These are phyloP conservation scores for Agaricus bisporus DNA, from an alignment of 768 basidiomycete species.

Conservation along the genomic window DNA sequence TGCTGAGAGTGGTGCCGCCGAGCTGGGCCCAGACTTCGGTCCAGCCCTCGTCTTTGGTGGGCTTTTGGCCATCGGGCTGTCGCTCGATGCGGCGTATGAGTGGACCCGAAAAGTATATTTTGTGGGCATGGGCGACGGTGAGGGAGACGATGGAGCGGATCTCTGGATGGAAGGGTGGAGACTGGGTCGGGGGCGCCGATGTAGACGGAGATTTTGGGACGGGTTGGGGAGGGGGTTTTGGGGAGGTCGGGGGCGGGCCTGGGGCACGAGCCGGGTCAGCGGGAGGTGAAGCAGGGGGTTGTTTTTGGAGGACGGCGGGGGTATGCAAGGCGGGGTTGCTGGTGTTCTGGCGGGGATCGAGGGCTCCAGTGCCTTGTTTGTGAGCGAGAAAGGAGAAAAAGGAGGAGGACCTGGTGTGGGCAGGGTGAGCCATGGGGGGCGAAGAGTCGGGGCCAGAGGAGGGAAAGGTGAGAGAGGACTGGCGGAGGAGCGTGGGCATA, in stretches of 20 bases:
- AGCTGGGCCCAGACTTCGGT: conserved; percentile 86
- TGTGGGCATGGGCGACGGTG: conserved; percentile 72
- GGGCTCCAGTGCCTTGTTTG: conserved; percentile 19
- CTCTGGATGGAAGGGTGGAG: conserved; percentile 65
- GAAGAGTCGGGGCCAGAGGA: conserved; percentile 14
- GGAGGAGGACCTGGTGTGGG: conserved; percentile 53
- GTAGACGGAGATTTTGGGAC: conserved; percentile 7
- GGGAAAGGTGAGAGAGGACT: conserved; percentile 13
- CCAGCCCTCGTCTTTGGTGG: conserved; percentile 74
- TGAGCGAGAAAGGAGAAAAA: conserved; percentile 55
- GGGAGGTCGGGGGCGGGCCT: neutral
- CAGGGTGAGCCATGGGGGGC: conserved; percentile 15
- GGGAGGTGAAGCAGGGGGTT: conserved; percentile 11
- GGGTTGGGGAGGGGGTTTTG: conserved; percentile 8
- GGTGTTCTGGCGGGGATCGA: neutral
- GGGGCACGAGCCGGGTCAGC: too few relatives aligned
- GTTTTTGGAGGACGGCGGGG: neutral
- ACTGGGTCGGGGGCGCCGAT: conserved; percentile 18
- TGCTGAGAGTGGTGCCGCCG: conserved; percentile 81
- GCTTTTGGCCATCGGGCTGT: conserved; percentile 67
- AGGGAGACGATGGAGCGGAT: conserved; percentile 75
- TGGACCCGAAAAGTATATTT: conserved; percentile 84
- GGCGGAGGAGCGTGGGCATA: conserved; percentile 19
- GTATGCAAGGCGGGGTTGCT: conserved; percentile 2
- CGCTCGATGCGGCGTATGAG: conserved; percentile 72